Conservation (phyloP, 106 monocot species). For the Phalaenopsis aphrodite region DNA sequence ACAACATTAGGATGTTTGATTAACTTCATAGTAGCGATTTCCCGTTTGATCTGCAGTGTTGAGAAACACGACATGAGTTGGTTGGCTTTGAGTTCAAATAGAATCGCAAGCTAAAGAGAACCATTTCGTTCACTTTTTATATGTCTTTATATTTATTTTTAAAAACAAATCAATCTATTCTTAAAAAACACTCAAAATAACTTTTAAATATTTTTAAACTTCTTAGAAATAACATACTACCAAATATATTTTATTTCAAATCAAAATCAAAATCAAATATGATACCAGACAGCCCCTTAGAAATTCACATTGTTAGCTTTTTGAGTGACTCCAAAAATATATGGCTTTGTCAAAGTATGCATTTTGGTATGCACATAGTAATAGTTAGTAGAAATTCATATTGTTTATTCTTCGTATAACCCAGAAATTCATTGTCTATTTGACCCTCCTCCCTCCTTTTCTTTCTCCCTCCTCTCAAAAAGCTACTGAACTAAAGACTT, state of each 20-base stretch:
- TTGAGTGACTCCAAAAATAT: not conserved
- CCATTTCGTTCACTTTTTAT: no score
- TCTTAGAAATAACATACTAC: no score
- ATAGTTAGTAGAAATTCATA: not conserved
- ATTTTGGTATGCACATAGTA: not conserved
- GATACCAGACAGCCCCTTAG: no score
- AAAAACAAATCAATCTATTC: no score
- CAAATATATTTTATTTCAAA: no score
- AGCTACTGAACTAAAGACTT: not conserved
- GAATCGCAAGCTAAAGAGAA: not conserved
- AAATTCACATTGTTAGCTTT: no score
- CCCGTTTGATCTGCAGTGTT: slow-evolving; percentile 63
- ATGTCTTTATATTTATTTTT: no score
- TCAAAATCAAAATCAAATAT: no score
- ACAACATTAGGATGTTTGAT: slow-evolving; percentile 80
- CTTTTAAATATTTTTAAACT: no score
- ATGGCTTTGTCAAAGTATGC: not conserved
- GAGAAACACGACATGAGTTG: not conserved
- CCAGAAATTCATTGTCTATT: no score
- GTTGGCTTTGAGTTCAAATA: not conserved
- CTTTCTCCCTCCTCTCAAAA: not conserved
- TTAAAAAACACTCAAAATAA: no score
- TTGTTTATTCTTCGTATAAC: not conserved
- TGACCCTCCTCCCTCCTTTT: no score
- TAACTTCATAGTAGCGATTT: slow-evolving; percentile 72